A percentile compares a stretch with the other conserved stretches of the same genome.
Evolutionary conservation across 805 yeast genomes (phyloP).

Genomic region (Candida pseudoglaebosa): DNA sequence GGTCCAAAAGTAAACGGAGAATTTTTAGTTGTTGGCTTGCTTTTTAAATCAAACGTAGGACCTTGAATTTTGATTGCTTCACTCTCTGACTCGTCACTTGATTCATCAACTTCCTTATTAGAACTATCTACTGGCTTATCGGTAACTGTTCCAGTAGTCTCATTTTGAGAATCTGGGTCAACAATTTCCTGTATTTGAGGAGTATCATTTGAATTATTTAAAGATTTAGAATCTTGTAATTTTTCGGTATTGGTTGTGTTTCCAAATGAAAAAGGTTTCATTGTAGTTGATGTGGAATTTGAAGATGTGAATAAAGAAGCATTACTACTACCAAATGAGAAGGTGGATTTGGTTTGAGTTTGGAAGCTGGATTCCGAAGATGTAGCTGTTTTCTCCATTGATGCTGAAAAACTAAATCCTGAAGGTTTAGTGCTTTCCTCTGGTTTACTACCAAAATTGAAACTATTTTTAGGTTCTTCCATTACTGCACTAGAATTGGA

Average conservation of each 20-base stretch:
- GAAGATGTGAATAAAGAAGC: neutral
- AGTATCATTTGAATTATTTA: too few species aligned
- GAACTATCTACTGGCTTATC: conserved; percentile 7
- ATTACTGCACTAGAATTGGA: neutral
- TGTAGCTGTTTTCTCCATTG: neutral
- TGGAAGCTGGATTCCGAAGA: neutral
- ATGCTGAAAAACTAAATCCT: neutral
- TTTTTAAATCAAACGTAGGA: conserved; percentile 29
- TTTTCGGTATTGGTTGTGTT: too few species aligned
- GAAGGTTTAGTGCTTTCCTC: neutral
- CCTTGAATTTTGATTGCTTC: conserved; percentile 30
- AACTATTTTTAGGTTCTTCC: neutral
- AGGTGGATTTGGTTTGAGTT: conserved; percentile 6
- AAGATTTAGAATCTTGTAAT: too few species aligned
- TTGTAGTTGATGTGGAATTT: neutral
- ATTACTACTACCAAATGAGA: conserved; percentile 5
- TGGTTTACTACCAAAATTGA: neutral
- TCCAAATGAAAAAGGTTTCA: neutral
- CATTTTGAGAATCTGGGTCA: neutral
- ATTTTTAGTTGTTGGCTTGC: conserved; percentile 27
- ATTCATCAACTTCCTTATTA: conserved; percentile 9
- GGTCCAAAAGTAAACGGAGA: conserved; percentile 38
- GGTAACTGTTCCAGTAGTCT: conserved; percentile 6
- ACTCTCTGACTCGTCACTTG: conserved; percentile 24
- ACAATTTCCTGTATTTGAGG: neutral